A percentile compares a stretch with the other conserved stretches of the same genome.
These are phyloP conservation scores for Leccinum obscurum DNA, from an alignment of 768 basidiomycete genomes.

Conservation along the genomic window DNA sequence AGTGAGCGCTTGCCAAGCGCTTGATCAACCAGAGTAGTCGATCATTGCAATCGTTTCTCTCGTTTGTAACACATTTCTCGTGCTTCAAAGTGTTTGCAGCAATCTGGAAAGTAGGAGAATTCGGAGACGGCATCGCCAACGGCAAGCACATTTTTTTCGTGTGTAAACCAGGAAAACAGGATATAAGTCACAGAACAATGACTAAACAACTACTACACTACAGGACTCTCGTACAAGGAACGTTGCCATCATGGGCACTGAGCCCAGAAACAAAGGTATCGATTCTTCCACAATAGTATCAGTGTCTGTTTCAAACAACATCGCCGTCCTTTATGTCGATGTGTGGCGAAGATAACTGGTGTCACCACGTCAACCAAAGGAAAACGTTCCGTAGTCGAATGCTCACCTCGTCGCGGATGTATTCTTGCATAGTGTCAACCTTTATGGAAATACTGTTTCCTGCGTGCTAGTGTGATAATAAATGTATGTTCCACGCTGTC, in stretches of 20 bases:
- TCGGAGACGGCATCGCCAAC: background rate
- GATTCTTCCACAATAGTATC: background rate
- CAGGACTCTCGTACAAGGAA: background rate
- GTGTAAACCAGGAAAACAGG: background rate
- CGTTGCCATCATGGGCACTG: background rate
- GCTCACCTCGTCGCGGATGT: slow-evolving; percentile 40
- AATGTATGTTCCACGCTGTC: background rate
- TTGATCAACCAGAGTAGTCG: no score
- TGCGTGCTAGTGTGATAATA: slow-evolving; percentile 10
- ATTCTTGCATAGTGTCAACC: slow-evolving; percentile 61
- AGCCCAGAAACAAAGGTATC: background rate
- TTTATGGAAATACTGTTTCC: slow-evolving; percentile 61
- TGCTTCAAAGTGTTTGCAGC: background rate
- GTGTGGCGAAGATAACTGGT: slow-evolving; percentile 1
- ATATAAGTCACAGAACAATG: background rate
- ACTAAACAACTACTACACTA: background rate
- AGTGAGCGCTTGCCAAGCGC: no score
- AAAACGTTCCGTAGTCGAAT: background rate
- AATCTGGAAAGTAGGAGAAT: background rate
- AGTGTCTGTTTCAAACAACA: slow-evolving; percentile 5
- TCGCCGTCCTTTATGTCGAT: slow-evolving; percentile 12
- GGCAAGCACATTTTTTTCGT: background rate
- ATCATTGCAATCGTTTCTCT: background rate
- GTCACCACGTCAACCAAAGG: background rate
- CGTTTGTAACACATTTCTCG: background rate